Evolutionary conservation across 768 basidiomycete genomes (phyloP).

Genomic region (Boletus edulis): DNA sequence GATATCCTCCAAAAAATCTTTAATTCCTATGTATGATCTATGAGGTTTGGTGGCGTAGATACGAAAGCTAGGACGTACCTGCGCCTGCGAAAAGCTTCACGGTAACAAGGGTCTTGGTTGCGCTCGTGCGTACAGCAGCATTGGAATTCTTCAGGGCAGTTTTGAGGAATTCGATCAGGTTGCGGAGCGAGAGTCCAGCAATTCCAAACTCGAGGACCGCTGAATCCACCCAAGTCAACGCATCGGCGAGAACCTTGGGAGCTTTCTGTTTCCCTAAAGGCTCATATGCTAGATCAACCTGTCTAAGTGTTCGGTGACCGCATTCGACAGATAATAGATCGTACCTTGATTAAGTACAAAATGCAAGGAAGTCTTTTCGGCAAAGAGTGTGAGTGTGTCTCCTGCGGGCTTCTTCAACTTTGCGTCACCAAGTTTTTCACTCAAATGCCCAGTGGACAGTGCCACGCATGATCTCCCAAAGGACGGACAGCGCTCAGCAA

Average conservation of each 20-base stretch:
- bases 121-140: slow-evolving; percentile 87
- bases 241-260: slow-evolving; percentile 93
- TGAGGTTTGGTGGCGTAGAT: background rate
- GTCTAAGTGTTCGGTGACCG: slow-evolving; percentile 14
- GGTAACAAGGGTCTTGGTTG: slow-evolving; percentile 90
- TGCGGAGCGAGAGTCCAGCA: slow-evolving; percentile 76
- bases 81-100: slow-evolving; percentile 89
- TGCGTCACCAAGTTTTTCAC: slow-evolving; percentile 93
- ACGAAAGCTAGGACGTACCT: slow-evolving; percentile 44
- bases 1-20: slow-evolving; percentile 88
- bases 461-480: slow-evolving; percentile 88
- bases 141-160: slow-evolving; percentile 87
- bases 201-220: slow-evolving; percentile 91
- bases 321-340: slow-evolving; percentile 19
- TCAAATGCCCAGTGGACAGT: slow-evolving; percentile 74
- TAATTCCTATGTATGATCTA: slow-evolving; percentile 63
- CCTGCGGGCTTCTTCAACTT: slow-evolving; percentile 97
- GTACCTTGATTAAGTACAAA: slow-evolving; percentile 92
- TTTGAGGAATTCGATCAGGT: slow-evolving; percentile 90
- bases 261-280: slow-evolving; percentile 94
- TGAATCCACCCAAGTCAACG: slow-evolving; percentile 83
- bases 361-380: slow-evolving; percentile 91
- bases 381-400: slow-evolving; percentile 77
- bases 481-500: slow-evolving; percentile 76
- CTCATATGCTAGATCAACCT: slow-evolving; percentile 69